Percentiles rank a stretch among this genome's conserved stretches.
These are phyloP conservation scores for Leucogyrophana mollusca DNA, from an alignment of 768 basidiomycete genomes.

Conservation along the genomic window DNA sequence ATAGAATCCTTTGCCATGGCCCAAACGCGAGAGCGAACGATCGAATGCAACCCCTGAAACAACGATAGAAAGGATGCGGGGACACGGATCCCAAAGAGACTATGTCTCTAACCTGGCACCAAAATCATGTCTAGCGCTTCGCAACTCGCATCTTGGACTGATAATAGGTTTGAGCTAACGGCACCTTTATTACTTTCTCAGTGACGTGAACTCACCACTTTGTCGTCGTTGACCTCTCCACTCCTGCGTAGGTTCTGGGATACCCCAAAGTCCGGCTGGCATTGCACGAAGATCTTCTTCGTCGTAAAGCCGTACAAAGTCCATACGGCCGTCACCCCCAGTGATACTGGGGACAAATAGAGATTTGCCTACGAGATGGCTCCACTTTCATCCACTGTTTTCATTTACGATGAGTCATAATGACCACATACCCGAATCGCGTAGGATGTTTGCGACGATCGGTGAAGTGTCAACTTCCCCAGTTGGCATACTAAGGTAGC, in stretches of 20 bases:
- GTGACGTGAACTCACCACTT: conserved; percentile 45
- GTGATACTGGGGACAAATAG: conserved; percentile 71
- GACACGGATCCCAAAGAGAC: not conserved
- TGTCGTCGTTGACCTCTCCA: conserved; percentile 45
- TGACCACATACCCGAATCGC: conserved; percentile 43
- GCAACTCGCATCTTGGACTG: conserved; percentile 30
- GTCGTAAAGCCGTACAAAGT: conserved; percentile 62
- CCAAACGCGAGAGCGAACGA: conserved; percentile 62
- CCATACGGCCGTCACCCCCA: conserved; percentile 50
- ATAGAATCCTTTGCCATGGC: conserved; percentile 84
- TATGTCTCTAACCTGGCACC: conserved; percentile 52
- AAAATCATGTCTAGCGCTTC: conserved; percentile 61
- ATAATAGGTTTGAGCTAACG: conserved; percentile 8
- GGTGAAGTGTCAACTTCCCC: conserved; percentile 63
- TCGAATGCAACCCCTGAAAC: conserved; percentile 73
- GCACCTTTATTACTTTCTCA: conserved; percentile 2
- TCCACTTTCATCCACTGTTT: too few relatives aligned
- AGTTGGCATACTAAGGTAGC: conserved; percentile 78
- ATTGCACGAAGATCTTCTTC: conserved; percentile 56
- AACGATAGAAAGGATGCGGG: not conserved
- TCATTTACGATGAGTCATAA: not conserved
- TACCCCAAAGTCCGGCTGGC: conserved; percentile 69
- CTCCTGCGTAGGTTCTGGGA: conserved; percentile 57
- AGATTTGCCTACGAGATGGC: conserved; percentile 46
- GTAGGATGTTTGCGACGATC: conserved; percentile 52